Conservation (phyloP, 106 monocot species). For the Hemerocallis citrina region DNA sequence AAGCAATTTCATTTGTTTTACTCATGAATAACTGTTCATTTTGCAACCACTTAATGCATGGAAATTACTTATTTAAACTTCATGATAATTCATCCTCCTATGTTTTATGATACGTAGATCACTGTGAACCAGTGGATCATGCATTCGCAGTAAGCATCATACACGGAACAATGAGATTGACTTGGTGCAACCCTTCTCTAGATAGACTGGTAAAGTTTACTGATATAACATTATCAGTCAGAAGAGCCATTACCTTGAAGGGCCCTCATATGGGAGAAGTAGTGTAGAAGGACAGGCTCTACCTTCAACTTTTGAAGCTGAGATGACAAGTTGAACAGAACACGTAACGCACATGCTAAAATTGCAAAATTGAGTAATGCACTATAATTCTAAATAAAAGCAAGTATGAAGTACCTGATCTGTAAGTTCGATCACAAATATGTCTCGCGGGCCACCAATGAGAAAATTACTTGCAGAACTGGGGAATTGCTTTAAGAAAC, state of each 20-base stretch:
- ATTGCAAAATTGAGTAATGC: neutral
- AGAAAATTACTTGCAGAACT: constrained; percentile 68
- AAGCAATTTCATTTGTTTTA: too few relatives aligned
- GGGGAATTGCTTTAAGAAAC: constrained; percentile 73
- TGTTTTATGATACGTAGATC: too few relatives aligned
- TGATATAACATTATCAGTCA: too few relatives aligned
- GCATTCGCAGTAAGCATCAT: too few relatives aligned
- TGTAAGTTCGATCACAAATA: constrained; percentile 86
- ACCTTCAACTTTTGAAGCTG: constrained; percentile 98
- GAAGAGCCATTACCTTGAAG: constrained; percentile 90
- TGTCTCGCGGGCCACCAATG: constrained; percentile 71
- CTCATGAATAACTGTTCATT: too few relatives aligned
- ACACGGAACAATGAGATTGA: too few relatives aligned
- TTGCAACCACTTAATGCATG: too few relatives aligned
- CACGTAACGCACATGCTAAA: neutral
- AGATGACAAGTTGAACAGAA: constrained; percentile 4
- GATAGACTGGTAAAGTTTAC: too few relatives aligned
- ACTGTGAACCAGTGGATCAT: too few relatives aligned
- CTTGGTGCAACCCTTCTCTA: too few relatives aligned
- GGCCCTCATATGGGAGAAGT: constrained; percentile 55
- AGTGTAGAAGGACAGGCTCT: constrained; percentile 90
- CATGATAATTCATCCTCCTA: too few relatives aligned
- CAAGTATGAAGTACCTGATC: constrained; percentile 83
- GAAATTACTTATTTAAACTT: too few relatives aligned
- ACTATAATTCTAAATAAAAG: neutral